Percentiles rank a stretch among this genome's conserved stretches.
These are phyloP conservation scores for Quercus phellos DNA, from an alignment of 331 rosid genomes.

Conservation along the genomic window DNA sequence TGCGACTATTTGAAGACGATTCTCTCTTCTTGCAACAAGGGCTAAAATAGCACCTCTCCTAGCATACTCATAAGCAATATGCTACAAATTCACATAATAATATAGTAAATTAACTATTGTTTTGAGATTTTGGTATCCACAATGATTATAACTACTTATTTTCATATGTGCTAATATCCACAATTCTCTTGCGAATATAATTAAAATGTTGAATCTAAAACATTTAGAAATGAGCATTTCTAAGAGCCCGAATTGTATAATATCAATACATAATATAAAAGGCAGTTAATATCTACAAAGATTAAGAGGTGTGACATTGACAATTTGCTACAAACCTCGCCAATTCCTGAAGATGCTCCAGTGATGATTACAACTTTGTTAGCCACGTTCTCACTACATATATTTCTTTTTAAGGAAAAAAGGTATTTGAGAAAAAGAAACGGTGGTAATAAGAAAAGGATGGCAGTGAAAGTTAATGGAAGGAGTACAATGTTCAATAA, in stretches of 20 bases:
- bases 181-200: no score
- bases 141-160: no score
- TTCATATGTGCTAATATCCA: no score
- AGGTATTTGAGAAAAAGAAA: slow-evolving; percentile 26
- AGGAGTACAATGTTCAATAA: slow-evolving; percentile 23
- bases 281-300: neutral
- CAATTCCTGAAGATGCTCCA: slow-evolving; percentile 83
- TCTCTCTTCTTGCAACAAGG: neutral
- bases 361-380: slow-evolving; percentile 54
- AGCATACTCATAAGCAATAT: neutral
- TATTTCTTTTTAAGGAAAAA: neutral
- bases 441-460: slow-evolving; percentile 22
- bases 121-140: no score
- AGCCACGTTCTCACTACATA: slow-evolving; percentile 22
- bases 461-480: neutral
- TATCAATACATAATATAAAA: no score
- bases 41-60: neutral
- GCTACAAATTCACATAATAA: neutral
- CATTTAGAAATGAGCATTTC: no score
- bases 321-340: slow-evolving; percentile 40
- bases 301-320: no score
- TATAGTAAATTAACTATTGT: no score
- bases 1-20: neutral
- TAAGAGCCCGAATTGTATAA: no score
- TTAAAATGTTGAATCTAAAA: no score